Conservation (phyloP, 2,329 filamentous ascomycete species). For the Aaosphaeria pasadenensis region DNA sequence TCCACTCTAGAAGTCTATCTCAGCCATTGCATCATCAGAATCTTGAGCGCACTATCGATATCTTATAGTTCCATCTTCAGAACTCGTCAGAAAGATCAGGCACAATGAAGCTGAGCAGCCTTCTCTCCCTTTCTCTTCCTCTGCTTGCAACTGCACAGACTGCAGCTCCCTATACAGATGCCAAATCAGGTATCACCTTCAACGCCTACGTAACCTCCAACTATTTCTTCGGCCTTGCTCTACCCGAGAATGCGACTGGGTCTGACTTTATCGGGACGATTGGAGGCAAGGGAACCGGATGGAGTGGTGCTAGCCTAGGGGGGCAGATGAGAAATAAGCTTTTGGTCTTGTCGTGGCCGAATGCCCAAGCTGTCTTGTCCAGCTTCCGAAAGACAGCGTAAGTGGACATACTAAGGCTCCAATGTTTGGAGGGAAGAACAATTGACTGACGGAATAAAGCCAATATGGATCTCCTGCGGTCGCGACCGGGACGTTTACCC, state of each 20-base stretch:
- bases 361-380: slow-evolving; percentile 43
- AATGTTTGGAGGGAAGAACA: background rate
- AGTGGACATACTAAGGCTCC: slow-evolving; percentile 1
- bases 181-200: slow-evolving; percentile 27
- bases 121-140: no score
- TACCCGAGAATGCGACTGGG: slow-evolving; percentile 40
- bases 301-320: slow-evolving; percentile 48
- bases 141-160: slow-evolving; percentile 9
- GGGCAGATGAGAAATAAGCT: slow-evolving; percentile 49
- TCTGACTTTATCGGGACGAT: slow-evolving; percentile 55
- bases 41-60: no score
- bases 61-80: no score
- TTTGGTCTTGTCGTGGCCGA: slow-evolving; percentile 51
- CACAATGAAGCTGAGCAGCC: no score
- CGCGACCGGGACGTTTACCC: slow-evolving; percentile 43
- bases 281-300: slow-evolving; percentile 47
- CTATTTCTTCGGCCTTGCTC: slow-evolving; percentile 49
- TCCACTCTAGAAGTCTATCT: no score
- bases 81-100: no score
- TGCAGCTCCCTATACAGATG: slow-evolving; percentile 22
- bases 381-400: slow-evolving; percentile 43
- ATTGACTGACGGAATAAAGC: slow-evolving; percentile 9
- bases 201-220: slow-evolving; percentile 27
- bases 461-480: slow-evolving; percentile 48
- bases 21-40: no score